Conservation (phyloP, 2,329 filamentous ascomycete species). For the Colletotrichum eremochloae region DNA sequence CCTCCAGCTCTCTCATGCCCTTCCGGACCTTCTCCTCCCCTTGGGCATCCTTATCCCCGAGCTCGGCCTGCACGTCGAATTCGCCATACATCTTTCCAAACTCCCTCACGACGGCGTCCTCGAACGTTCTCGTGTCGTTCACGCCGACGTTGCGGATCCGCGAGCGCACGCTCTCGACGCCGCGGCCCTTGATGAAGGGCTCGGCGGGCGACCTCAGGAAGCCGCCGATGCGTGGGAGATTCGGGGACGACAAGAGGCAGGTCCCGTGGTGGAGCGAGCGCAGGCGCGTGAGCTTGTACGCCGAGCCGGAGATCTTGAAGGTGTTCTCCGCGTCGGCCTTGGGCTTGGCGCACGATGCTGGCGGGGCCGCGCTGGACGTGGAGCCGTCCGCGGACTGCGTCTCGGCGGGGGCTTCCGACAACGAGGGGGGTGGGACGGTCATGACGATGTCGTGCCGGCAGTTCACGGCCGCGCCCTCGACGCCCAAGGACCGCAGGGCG, state of each 20-base stretch:
- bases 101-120: slow-evolving; percentile 70
- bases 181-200: slow-evolving; percentile 81
- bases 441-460: slow-evolving; percentile 94
- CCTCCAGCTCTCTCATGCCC: slow-evolving; percentile 73
- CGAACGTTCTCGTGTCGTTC: slow-evolving; percentile 54
- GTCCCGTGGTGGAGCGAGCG: slow-evolving; percentile 94
- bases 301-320: slow-evolving; percentile 91
- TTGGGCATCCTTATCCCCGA: slow-evolving; percentile 65
- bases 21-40: slow-evolving; percentile 67
- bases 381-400: neutral
- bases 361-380: neutral
- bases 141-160: slow-evolving; percentile 83
- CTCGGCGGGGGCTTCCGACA: slow-evolving; percentile 5
- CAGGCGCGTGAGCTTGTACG: slow-evolving; percentile 89
- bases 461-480: slow-evolving; percentile 79
- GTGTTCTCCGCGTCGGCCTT: slow-evolving; percentile 48
- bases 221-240: slow-evolving; percentile 76
- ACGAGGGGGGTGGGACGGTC: slow-evolving; percentile 53
- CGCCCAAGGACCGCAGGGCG: slow-evolving; percentile 75
- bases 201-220: slow-evolving; percentile 85
- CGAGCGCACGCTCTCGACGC: slow-evolving; percentile 92
- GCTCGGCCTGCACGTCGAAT: slow-evolving; percentile 51
- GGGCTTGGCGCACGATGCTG: slow-evolving; percentile 8
- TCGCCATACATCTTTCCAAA: slow-evolving; percentile 77
- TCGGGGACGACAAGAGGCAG: slow-evolving; percentile 82